Base-by-base conservation (phyloP, 371 early-diverging fungal genomes). In the Dichotomocladium elegans region DNA sequence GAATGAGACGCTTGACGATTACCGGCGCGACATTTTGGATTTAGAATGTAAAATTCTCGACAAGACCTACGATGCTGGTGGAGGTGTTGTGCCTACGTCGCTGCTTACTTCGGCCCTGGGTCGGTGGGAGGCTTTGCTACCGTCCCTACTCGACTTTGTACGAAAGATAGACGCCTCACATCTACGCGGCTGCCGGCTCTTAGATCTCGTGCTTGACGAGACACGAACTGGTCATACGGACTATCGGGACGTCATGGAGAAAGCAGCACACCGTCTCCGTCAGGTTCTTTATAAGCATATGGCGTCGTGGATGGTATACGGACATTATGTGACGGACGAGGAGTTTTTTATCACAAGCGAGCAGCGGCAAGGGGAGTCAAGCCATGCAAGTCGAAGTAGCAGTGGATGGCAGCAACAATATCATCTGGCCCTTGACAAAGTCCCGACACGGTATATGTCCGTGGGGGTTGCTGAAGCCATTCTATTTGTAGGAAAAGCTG, bases 261-360 rank as follows among this genome's bases (percentile, higher is more conserved):
- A 66, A n/a, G 60, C 87, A 40, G 64, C 82, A 17, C 51, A 66
- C 1, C 75, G 76, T 4, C 74, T 84, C 17, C 79, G 79, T 47
- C 70, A 68, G 14, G 87, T 88, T 0, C 60, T 90, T 51, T 85
- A 78, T 57, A 72, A 82, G 33, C 87, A 88, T 50, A 65, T 91
- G 5, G 72, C 83, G 3, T 66, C 80, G 0, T 91, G 92, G 92
- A 81, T 88, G 65, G 68, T 88, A 2, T 86, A 86, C 59, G 92
- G 90, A 8, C 73, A 75, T 30, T 68, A 86, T 25, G 63, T 68
- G 14, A 86, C 86, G 53, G 81, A 75, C 52, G 53, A 62, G 3
- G 91, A 89, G 57, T 91, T 90, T 42, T 91, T 91, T 47, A 73
- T 91, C n/a, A 44, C 57, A 3, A n/a, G n/a, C n/a, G n/a, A n/a